A percentile compares a stretch with the other conserved stretches of the same genome.
These are phyloP conservation scores for Backusella psychrophila DNA, from an alignment of 192 early-diverging fungal species.

Conservation along the genomic window DNA sequence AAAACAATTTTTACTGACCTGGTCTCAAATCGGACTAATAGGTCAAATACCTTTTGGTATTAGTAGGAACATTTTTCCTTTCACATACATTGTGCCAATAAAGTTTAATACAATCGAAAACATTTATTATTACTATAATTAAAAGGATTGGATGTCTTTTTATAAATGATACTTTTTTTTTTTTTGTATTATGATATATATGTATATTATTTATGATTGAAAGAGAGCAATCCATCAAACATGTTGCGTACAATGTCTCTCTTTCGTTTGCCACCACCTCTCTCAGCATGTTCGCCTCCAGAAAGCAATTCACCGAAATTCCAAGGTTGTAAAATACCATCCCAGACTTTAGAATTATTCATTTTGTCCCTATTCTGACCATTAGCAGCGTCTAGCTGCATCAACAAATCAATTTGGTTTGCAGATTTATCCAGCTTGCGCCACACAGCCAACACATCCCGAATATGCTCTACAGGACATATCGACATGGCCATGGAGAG, in stretches of 20 bases:
- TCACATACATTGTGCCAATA: no score
- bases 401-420: background rate
- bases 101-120: no score
- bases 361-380: background rate
- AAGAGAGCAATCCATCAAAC: conserved; percentile 40
- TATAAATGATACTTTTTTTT: background rate
- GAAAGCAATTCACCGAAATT: conserved; percentile 21
- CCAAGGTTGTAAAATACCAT: conserved; percentile 22
- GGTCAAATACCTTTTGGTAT: no score
- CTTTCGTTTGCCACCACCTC: conserved; percentile 27
- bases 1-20: no score
- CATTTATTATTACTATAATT: background rate
- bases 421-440: conserved; percentile 35
- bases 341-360: conserved; percentile 12
- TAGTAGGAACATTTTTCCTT: no score
- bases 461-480: conserved; percentile 47
- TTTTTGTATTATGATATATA: background rate
- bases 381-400: background rate
- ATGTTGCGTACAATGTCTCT: conserved; percentile 40
- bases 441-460: conserved; percentile 43
- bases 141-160: background rate
- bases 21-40: no score
- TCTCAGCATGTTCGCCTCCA: background rate
- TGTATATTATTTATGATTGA: background rate
- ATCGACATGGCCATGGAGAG: conserved; percentile 53